Evolutionary conservation across 176 grass and related monocot species (phyloP), one percentile per base, ranked within the genome.

Genomic region (Puccinellia tenuiflora): DNA sequence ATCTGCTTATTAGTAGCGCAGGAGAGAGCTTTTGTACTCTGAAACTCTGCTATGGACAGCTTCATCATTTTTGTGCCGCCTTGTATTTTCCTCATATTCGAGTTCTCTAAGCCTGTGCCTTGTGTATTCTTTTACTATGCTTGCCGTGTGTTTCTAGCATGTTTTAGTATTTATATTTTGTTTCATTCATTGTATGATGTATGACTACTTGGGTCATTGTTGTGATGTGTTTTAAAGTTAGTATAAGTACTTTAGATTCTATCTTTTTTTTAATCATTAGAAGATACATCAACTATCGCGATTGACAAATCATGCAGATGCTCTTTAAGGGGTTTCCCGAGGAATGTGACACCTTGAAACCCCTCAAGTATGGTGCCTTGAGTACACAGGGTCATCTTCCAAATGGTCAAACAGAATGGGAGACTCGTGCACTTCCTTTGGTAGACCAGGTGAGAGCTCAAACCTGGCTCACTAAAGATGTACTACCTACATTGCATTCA

Each of bases 311-410:
- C 70, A 83, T 85, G 56, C 89, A 98, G 92, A 90, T 95, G 89
- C 91, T 98, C 66, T 98, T 98, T 21, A 95, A 93, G 76, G 92
- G 89, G 21, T 93, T 95, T 88, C 96, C 96, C 0, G 87, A 95
- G 80, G 86, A 91, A 80, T 98, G 96, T 28, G 15, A 71, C 48
- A 45, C 62, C 55, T 85, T 98, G 87, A 90, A 87, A 78, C 86
- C 87, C 20, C 86, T 95, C 21, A 93, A 60, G 51, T 73, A 85
- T 75, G 96, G 93, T 74, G 89, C 96, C 73, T 83, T 93, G 4
- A 64, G 80, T 73, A 93, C 79, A 73, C 79, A 73, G 79, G 86
- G 31, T 91, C 72, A 63, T 88, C 83, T 75, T 83, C 92, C 9
- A 98, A 82, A 83, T 98, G 96, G 92, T 87, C 85, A 76, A 76